Evolutionary conservation across 805 yeast species (phyloP).

Genomic region (Zygotorulaspora danielsina): DNA sequence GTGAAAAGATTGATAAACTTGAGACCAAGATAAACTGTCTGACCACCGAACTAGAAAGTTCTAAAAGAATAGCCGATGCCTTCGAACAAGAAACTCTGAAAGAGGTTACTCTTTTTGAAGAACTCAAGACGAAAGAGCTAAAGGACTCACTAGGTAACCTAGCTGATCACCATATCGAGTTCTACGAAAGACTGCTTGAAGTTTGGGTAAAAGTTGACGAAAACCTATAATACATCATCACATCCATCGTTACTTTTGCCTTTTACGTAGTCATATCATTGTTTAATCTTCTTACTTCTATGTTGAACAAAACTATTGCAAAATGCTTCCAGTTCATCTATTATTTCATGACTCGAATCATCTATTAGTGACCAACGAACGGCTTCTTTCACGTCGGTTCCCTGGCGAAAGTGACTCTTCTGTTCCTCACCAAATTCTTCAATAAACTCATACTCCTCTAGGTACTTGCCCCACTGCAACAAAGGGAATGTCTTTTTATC

Average conservation of each 20-base stretch:
- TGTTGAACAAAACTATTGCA: conserved; percentile 12
- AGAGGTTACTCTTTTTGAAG: conserved; percentile 67
- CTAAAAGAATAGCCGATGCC: conserved; percentile 47
- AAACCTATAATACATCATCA: conserved; percentile 20
- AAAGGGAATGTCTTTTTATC: conserved; percentile 56
- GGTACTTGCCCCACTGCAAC: conserved; percentile 51
- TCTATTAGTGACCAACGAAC: conserved; percentile 31
- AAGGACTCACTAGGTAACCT: conserved; percentile 64
- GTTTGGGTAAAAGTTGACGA: conserved; percentile 64
- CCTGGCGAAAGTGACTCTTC: conserved; percentile 13
- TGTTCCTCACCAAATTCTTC: conserved; percentile 20
- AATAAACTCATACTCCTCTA: conserved; percentile 49
- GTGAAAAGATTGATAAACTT: conserved; percentile 48
- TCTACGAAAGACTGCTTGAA: conserved; percentile 61
- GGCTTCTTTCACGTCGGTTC: conserved; percentile 18
- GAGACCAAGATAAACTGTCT: conserved; percentile 47
- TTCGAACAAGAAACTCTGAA: conserved; percentile 55
- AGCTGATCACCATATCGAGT: conserved; percentile 70
- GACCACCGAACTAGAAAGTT: conserved; percentile 46
- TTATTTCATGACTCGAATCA: conserved; percentile 13
- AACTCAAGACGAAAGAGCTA: conserved; percentile 72
- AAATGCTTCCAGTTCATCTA: conserved; percentile 12
- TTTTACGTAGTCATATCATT: too few species aligned
- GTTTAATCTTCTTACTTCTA: conserved; percentile 15
- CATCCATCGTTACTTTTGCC: conserved; percentile 3